Evolutionary conservation across 176 grass and related monocot genomes (phyloP).

Genomic region (Oryza australiensis): DNA sequence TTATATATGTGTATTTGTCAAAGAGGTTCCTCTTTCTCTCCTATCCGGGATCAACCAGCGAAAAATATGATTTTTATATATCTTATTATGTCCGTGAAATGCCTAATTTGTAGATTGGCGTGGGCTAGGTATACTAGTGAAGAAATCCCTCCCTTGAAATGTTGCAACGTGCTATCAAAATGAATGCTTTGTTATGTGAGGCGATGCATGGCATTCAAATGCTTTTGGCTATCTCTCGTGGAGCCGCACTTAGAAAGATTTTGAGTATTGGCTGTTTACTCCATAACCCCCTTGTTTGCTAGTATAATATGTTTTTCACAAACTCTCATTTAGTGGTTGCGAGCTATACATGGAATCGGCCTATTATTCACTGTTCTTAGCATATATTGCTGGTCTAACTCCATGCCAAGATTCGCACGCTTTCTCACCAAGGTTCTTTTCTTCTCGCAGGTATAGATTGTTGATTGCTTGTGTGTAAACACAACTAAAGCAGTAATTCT

Average conservation of each 20-base stretch:
- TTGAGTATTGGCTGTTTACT: neutral
- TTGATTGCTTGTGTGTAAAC: constrained; percentile 3
- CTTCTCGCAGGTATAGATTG: constrained; percentile 36
- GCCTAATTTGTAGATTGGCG: neutral
- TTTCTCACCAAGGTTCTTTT: constrained; percentile 39
- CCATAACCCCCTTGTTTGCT: neutral
- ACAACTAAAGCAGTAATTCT: neutral
- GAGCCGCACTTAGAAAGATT: neutral
- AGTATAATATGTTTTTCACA: neutral
- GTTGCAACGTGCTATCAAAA: constrained; percentile 7
- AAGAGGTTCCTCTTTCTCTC: neutral
- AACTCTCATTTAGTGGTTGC: neutral
- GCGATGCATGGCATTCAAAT: neutral
- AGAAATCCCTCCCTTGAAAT: constrained; percentile 29
- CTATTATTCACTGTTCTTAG: neutral
- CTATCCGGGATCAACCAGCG: neutral
- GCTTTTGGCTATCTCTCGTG: neutral
- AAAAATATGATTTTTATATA: neutral
- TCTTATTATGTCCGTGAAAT: neutral
- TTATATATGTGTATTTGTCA: neutral
- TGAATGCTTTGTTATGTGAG: neutral
- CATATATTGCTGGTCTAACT: neutral
- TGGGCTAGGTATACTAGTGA: neutral
- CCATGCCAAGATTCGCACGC: constrained; percentile 16
- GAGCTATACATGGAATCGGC: neutral